Conservation (phyloP, 2,329 filamentous ascomycete genomes). For the Fusarium albosuccineum region DNA sequence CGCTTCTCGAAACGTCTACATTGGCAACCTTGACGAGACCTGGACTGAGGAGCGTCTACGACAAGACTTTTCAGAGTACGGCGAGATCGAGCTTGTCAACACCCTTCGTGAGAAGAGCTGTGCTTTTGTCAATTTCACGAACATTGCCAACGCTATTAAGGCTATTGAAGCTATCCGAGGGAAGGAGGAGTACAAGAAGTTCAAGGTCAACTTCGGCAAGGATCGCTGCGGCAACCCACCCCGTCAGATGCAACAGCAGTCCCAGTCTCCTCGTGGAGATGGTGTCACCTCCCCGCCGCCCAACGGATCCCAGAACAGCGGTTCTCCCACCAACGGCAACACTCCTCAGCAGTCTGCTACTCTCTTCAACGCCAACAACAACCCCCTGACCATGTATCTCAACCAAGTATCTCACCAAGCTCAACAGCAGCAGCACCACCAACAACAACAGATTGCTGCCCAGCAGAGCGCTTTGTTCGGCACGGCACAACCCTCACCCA, state of each 20-base stretch:
- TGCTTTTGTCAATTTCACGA: constrained; percentile 99
- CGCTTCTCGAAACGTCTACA: constrained; percentile 97
- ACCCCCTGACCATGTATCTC: constrained; percentile 93
- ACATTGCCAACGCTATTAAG: constrained; percentile 99
- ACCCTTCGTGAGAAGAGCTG: constrained; percentile 98
- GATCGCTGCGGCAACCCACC: constrained; percentile 97
- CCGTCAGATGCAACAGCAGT: constrained; percentile 81
- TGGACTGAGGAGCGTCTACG: constrained; percentile 97
- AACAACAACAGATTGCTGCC: constrained; percentile 77
- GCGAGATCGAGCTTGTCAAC: constrained; percentile 98
- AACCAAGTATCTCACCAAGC: constrained; percentile 82
- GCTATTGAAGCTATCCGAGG: constrained; percentile 96
- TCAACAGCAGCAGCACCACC: constrained; percentile 80
- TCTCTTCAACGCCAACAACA: constrained; percentile 85
- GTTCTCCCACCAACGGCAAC: constrained; percentile 66
- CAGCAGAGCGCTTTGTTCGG: constrained; percentile 88
- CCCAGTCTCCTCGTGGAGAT: constrained; percentile 76
- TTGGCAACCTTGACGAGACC: constrained; percentile 96
- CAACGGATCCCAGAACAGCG: constrained; percentile 72
- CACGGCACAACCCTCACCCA: constrained; percentile 72
- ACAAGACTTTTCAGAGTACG: constrained; percentile 97
- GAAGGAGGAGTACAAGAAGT: constrained; percentile 96
- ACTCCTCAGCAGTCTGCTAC: constrained; percentile 75
- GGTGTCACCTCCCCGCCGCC: constrained; percentile 68
- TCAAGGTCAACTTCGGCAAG: constrained; percentile 99